Base-by-base conservation (phyloP, 306 rosid species). In the Casuarina equisetifolia region DNA sequence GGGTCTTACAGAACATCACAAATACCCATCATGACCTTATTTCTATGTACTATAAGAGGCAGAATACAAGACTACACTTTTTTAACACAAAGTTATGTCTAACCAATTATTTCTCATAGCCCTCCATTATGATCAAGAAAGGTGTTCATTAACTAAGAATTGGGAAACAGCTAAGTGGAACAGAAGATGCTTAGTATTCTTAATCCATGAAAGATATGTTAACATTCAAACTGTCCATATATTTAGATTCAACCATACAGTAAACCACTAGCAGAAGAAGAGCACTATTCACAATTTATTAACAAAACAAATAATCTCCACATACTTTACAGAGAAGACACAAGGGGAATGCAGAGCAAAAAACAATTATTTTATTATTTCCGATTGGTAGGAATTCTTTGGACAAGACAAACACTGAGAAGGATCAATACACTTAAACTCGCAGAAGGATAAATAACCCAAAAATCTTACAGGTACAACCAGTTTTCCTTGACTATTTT, bases 401-500 rank as follows among this genome's bases (percentile, higher is more conserved):
- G 59, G 68, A 73, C 70, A 76, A 25, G 74, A 74, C 64, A 74
- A 75, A 71, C 73, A 75, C 4, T 55, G 43, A 58, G 80, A 63
- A 50, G 79, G 66, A 66, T 62, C 46, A 59, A 71, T 57, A 75
- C 71, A 57, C 79, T 25, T 63, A 20, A 73, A 55, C 44, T 67
- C 66, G 63, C 59, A 70, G n/a, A 54, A 57, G 48, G 69, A 81
- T 35, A 42, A 66, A 49, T 66, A 55, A 68, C 49, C 51, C 25
- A 4, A 36, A 75, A 53, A 49, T 68, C 62, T 70, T 54, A 46
- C 32, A 7, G 49, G 20, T n/a, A 64, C 85, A 81, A 84, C 88
- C 88, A 84, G 75, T 81, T 78, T 64, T 84, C 88, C 83, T 75
- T 66, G 62, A 78, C 88, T 70, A 84, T 84, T 67, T 78, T 84